Evolutionary conservation across 208 protist species (phyloP).

Genomic region (Porcisia deanei): DNA sequence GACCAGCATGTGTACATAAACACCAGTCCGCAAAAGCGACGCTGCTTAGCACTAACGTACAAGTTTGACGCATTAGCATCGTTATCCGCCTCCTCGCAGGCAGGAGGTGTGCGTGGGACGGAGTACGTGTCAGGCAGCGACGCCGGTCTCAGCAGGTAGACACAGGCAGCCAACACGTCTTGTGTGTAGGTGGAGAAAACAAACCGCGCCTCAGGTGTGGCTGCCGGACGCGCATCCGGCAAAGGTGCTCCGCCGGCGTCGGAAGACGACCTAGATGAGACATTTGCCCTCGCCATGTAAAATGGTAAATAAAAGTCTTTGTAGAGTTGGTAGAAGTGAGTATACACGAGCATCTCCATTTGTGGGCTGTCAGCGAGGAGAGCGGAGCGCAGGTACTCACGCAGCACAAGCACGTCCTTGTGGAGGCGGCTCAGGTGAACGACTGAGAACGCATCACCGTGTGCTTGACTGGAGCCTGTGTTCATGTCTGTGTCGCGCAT

Average conservation of each 20-base stretch:
- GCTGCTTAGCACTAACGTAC: constrained; percentile 59
- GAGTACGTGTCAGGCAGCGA: not conserved
- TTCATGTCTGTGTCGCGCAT: not conserved
- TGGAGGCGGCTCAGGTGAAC: constrained; percentile 34
- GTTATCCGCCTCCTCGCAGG: constrained; percentile 6
- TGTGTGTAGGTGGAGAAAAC: constrained; percentile 48
- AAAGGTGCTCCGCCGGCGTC: not conserved
- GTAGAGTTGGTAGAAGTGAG: constrained; percentile 23
- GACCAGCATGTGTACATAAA: constrained; percentile 70
- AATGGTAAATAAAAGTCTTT: constrained; percentile 18
- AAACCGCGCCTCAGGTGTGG: constrained; percentile 13
- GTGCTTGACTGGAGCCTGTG: not conserved
- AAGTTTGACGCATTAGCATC: constrained; percentile 32
- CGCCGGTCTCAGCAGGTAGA: constrained; percentile 39
- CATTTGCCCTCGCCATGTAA: not conserved
- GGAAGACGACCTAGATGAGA: not conserved
- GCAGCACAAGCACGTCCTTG: constrained; percentile 40
- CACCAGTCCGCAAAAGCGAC: constrained; percentile 42
- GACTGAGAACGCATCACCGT: constrained; percentile 17
- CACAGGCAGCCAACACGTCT: constrained; percentile 50
- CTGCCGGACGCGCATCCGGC: not conserved
- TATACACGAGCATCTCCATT: constrained; percentile 52
- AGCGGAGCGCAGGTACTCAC: constrained; percentile 36
- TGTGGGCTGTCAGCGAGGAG: constrained; percentile 56
- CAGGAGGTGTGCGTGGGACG: not conserved